Evolutionary conservation across 805 yeast species (phyloP), one percentile per base, ranked within the genome.

Genomic region (Priceomyces melissophilus): DNA sequence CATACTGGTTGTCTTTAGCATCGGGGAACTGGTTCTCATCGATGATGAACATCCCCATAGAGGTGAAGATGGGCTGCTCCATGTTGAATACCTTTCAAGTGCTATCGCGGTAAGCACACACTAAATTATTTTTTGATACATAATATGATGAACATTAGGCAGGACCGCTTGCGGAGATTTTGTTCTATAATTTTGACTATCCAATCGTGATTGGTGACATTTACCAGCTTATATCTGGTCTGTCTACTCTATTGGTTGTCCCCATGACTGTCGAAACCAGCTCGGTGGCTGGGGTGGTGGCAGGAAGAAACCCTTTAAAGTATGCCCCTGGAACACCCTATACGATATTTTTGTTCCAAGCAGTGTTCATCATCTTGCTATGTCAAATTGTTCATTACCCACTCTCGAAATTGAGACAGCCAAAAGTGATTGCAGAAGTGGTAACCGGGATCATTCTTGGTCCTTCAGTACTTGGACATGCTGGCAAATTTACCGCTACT

Each of bases 1-100:
- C 59, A 46, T 52, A 57, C 48, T 66, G 69, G 16, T 64, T 51
- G 31, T 43, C 47, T 48, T 70, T 41, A 39, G 60, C 49, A 38
- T 60, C 57, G 0, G 78, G 73, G 52, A 78, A 81, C 42, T 78
- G 81, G 49, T 89, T 87, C 48, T 87, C 96, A 60, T 90, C 98
- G 12, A 90, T 75, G 53, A 91, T 88, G 63, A 88, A 84, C 87
- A 90, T 83, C 35, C 96, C 98, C 68, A 86, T 68, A 1, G 95
- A 75, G 14, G 84, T 72, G 53, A 87, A 75, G 13, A 55, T 50
- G 10, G 59, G 43, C 11, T 29, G 6, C 13, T 7, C 34, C 16
- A 10, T 11, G 34, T 10, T n/a, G n/a, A n/a, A n/a, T n/a, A n/a
- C n/a, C n/a, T n/a, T n/a, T n/a, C n/a, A n/a, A n/a, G n/a, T n/a